Evolutionary conservation across 805 yeast genomes (phyloP).

Genomic region (Kluyveromyces dobzhanskii): DNA sequence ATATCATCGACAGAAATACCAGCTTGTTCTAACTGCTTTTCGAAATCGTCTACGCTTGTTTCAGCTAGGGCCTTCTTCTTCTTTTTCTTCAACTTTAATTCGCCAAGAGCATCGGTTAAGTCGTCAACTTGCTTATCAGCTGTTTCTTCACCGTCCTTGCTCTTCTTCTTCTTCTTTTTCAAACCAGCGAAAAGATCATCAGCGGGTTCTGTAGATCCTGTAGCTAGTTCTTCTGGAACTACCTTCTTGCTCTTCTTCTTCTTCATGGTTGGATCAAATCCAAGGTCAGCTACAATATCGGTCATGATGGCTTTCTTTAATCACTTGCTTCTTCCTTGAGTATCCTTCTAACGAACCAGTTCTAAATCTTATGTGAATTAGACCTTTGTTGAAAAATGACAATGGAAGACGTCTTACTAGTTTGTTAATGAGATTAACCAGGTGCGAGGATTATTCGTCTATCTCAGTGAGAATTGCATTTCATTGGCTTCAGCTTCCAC

Average conservation of each 20-base stretch:
- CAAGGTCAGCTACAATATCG: conserved; percentile 35
- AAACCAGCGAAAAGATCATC: conserved; percentile 73
- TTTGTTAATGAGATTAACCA: no score
- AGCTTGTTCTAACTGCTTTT: conserved; percentile 80
- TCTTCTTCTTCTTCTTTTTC: conserved; percentile 80
- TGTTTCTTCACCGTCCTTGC: conserved; percentile 31
- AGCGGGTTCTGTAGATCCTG: conserved; percentile 37
- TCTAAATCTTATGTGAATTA: no score
- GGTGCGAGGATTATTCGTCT: no score
- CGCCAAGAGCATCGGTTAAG: conserved; percentile 57
- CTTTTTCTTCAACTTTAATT: conserved; percentile 72
- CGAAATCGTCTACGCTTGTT: conserved; percentile 69
- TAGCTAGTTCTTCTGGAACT: conserved; percentile 31
- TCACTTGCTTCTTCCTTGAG: no score
- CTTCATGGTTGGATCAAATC: conserved; percentile 67
- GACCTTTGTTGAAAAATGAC: no score
- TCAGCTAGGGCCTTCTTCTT: conserved; percentile 54
- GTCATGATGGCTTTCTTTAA: no score
- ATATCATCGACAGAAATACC: conserved; percentile 56
- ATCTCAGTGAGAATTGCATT: no score
- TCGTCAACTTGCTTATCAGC: conserved; percentile 35
- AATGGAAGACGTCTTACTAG: no score
- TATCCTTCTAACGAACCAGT: background rate
- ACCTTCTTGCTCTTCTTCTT: conserved; percentile 64
- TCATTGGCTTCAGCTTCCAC: no score